Evolutionary conservation across 1,284 basidiomycete genomes (phyloP).

Genomic region (Psilocybe mexicana): DNA sequence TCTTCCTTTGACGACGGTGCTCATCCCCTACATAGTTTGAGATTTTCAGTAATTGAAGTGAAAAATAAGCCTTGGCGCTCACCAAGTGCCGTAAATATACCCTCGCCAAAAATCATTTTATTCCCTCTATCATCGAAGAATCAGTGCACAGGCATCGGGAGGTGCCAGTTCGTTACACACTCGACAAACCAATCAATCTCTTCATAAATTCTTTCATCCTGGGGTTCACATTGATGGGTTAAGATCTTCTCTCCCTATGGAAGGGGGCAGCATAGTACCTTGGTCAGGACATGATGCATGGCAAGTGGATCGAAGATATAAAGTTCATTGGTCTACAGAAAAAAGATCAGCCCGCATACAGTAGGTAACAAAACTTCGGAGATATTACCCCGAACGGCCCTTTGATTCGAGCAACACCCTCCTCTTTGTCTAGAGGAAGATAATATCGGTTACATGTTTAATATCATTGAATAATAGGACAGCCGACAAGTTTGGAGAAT

Average conservation of each 20-base stretch:
- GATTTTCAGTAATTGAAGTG: not conserved
- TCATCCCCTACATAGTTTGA: constrained; percentile 20
- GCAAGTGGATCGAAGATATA: constrained; percentile 32
- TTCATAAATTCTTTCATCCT: constrained; percentile 30
- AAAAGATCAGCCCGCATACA: not conserved
- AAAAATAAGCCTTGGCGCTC: not conserved
- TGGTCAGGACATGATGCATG: constrained; percentile 30
- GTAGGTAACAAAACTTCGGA: not conserved
- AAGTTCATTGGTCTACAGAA: constrained; percentile 23
- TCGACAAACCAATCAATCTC: constrained; percentile 22
- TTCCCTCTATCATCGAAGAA: constrained; percentile 14
- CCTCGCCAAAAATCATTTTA: constrained; percentile 21
- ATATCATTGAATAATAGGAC: not conserved
- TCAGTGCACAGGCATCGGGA: too few species aligned
- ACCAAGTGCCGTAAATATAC: constrained; percentile 25
- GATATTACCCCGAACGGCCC: not conserved
- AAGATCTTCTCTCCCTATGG: not conserved
- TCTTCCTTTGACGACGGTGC: constrained; percentile 27
- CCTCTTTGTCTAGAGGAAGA: too few species aligned
- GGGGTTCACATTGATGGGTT: not conserved
- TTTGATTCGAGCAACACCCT: not conserved
- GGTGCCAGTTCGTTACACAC: constrained; percentile 12
- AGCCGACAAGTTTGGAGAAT: not conserved
- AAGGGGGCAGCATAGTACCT: constrained; percentile 16
- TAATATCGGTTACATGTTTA: not conserved